phyloP scores from a whole-genome alignment of 2,329 filamentous ascomycete species.

The Monosporascus sp. region DNA sequence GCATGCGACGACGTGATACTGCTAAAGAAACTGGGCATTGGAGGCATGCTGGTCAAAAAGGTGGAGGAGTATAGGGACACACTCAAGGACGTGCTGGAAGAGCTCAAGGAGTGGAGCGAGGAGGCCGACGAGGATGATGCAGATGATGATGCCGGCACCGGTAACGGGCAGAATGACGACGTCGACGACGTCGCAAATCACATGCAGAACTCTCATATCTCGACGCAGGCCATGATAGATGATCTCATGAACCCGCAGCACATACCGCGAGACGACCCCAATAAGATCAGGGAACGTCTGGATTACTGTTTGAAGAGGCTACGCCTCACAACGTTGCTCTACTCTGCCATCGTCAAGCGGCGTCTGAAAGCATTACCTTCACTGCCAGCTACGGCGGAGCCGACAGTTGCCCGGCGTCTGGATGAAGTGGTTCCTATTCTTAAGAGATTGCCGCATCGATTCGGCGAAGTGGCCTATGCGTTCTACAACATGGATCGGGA shows the following conservation, averaged over 20 bases:
- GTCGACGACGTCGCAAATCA: constrained; percentile 36
- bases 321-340: constrained; percentile 63
- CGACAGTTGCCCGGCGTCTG: constrained; percentile 35
- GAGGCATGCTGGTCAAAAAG: constrained; percentile 64
- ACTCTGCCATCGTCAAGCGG: constrained; percentile 64
- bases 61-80: constrained; percentile 70
- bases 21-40: constrained; percentile 62
- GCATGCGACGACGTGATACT: constrained; percentile 68
- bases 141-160: constrained; percentile 45
- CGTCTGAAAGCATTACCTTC: constrained; percentile 55
- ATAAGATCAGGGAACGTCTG: constrained; percentile 60
- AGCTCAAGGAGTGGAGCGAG: constrained; percentile 83
- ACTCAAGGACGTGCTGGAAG: constrained; percentile 76
- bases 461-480: constrained; percentile 63
- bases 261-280: constrained; percentile 59
- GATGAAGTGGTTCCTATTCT: constrained; percentile 55
- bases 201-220: constrained; percentile 26
- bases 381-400: constrained; percentile 30
- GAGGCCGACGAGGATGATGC: constrained; percentile 58
- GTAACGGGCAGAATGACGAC: constrained; percentile 34
- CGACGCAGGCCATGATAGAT: constrained; percentile 57
- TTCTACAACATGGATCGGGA: constrained; percentile 66
- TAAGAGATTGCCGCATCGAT: constrained; percentile 56
- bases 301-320: constrained; percentile 59
- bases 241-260: constrained; percentile 60